A percentile compares a stretch with the other conserved stretches of the same genome.
These are phyloP conservation scores for Cyphellophora europaea DNA, from an alignment of 2,329 filamentous ascomycete genomes.

Conservation along the genomic window DNA sequence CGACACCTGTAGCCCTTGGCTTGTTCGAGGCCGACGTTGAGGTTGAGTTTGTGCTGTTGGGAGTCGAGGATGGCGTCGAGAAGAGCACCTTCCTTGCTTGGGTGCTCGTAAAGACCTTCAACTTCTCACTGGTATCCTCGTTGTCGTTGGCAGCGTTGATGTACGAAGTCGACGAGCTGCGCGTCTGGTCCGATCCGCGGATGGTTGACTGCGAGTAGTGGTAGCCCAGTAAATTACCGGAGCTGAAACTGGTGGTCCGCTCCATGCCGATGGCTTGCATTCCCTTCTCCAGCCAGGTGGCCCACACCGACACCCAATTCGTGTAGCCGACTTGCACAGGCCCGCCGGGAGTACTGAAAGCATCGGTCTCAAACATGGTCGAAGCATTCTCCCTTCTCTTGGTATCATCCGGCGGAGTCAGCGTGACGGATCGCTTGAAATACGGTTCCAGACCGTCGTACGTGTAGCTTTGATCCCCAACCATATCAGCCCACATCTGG, in stretches of 20 bases:
- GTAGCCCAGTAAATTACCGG: not conserved
- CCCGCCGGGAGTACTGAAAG: not conserved
- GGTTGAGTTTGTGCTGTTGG: too few species aligned
- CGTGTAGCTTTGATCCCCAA: constrained; percentile 35
- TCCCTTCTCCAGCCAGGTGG: not conserved
- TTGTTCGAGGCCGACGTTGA: constrained; percentile 9
- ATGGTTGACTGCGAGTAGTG: not conserved
- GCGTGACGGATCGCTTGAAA: constrained; percentile 31
- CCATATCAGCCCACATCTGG: constrained; percentile 35
- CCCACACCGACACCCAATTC: not conserved
- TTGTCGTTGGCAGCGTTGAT: not conserved
- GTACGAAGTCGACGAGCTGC: not conserved
- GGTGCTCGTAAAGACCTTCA: constrained; percentile 19
- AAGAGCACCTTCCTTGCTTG: constrained; percentile 18
- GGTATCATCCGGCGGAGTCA: constrained; percentile 5
- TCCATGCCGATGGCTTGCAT: not conserved
- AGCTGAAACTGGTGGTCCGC: not conserved
- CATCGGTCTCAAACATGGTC: not conserved
- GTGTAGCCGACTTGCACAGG: not conserved
- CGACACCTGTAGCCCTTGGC: constrained; percentile 19
- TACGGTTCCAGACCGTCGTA: constrained; percentile 39
- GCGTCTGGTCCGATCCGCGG: not conserved
- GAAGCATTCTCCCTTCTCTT: constrained; percentile 1
- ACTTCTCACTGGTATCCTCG: constrained; percentile 4
- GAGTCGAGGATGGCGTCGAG: too few species aligned